These are phyloP conservation scores for Neofusicoccum parvum DNA, from an alignment of 2,329 filamentous ascomycete genomes.

Conservation along the genomic window DNA sequence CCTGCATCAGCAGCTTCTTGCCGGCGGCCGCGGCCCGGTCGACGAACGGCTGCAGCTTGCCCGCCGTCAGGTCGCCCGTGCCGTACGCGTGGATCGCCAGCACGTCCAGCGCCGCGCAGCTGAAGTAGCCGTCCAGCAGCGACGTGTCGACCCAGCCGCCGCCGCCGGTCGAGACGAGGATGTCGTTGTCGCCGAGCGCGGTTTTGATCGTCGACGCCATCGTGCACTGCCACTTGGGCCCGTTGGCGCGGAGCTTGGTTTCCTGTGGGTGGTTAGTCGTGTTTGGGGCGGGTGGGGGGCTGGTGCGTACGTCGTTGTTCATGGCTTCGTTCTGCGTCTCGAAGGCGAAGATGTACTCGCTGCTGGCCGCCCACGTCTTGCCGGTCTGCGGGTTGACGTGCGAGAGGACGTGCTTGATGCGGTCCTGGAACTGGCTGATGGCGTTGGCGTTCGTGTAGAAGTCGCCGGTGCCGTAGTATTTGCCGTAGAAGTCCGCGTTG, in stretches of 20 bases:
- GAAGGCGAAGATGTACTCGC: slow-evolving; percentile 25
- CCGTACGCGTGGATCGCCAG: slow-evolving; percentile 34
- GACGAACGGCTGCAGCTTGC: slow-evolving; percentile 29
- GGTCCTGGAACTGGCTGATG: slow-evolving; percentile 21
- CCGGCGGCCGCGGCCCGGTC: slow-evolving; percentile 28
- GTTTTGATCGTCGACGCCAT: slow-evolving; percentile 24
- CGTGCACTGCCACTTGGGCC: slow-evolving; percentile 22
- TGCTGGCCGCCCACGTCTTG: slow-evolving; percentile 22
- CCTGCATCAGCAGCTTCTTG: slow-evolving; percentile 39
- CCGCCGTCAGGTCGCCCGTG: slow-evolving; percentile 28
- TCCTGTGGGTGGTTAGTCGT: too few species aligned
- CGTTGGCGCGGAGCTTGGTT: neutral
- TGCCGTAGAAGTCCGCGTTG: neutral
- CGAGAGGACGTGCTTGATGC: slow-evolving; percentile 22
- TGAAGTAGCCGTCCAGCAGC: slow-evolving; percentile 21
- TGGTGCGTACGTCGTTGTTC: slow-evolving; percentile 4
- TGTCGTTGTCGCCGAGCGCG: slow-evolving; percentile 20
- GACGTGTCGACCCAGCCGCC: slow-evolving; percentile 22
- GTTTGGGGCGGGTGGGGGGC: too few species aligned
- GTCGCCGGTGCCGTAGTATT: slow-evolving; percentile 8
- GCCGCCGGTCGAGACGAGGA: slow-evolving; percentile 25
- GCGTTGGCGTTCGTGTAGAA: slow-evolving; percentile 23
- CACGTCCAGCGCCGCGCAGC: slow-evolving; percentile 29
- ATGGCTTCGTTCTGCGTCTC: slow-evolving; percentile 26
- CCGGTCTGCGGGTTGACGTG: slow-evolving; percentile 24